Conservation (phyloP, 2,329 filamentous ascomycete species). For the Beauveria sp. region DNA sequence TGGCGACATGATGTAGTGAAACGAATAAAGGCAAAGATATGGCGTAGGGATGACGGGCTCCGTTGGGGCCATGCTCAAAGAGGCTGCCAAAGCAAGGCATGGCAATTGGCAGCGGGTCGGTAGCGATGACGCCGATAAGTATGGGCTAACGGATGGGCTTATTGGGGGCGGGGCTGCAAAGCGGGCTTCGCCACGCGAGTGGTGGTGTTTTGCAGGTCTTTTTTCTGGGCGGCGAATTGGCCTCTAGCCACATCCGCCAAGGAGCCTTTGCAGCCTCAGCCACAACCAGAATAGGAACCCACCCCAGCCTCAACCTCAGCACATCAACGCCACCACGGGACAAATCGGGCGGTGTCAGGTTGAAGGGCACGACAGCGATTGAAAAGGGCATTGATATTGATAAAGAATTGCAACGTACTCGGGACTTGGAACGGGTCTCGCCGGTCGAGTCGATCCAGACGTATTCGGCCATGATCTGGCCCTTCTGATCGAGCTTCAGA, state of each 20-base stretch:
- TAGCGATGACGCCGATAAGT: neutral
- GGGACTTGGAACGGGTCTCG: constrained; percentile 87
- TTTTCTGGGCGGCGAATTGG: no score
- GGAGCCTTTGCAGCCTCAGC: no score
- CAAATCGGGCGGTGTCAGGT: no score
- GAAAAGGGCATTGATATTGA: no score
- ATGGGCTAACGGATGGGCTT: neutral
- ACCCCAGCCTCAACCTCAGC: no score
- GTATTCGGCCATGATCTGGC: constrained; percentile 87
- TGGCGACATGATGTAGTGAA: neutral
- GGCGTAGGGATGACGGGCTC: neutral
- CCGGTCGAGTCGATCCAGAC: constrained; percentile 88
- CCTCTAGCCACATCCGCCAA: no score
- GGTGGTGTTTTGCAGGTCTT: no score
- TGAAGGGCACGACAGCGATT: no score
- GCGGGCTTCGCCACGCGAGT: no score
- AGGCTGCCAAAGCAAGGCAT: neutral
- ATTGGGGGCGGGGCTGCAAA: neutral
- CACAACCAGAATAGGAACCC: no score
- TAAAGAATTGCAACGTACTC: constrained; percentile 55
- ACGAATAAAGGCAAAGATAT: neutral
- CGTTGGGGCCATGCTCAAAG: neutral
- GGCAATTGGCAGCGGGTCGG: neutral
- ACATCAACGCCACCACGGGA: no score
- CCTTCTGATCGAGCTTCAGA: constrained; percentile 83